Evolutionary conservation across 345 rosid species (phyloP), one percentile per base, ranked within the genome.

Genomic region (Jatropha curcas): DNA sequence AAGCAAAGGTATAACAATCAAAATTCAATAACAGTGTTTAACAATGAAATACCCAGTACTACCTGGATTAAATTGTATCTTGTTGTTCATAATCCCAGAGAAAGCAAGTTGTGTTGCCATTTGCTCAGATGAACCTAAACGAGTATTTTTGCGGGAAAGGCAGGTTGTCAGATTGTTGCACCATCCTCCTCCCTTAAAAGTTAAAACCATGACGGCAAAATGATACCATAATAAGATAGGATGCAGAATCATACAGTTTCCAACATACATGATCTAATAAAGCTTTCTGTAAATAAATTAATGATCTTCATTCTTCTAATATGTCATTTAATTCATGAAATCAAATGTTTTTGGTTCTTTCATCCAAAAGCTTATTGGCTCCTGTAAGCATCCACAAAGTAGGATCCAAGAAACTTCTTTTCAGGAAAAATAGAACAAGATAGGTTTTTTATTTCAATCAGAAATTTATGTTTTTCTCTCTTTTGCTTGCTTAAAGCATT

Each of bases 131-230:
- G 99, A 92, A 74, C 98, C 99, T 77, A 91, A 78, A 62, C 79
- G 88, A 5, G 90, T 95, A 20, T 78, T 75, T 74, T 85, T 91
- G 37, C 99, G 86, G 28, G 28, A 72, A 25, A 88, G 80, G 72
- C 99, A 95, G 55, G 76, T 80, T 30, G 90, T 85, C 4, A 80
- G 82, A 65, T 89, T 87, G 74, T 90, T 88, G 81, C 99, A 95
- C 98, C 99, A 95, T 68, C 97, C 96, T 74, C 98, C 98, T 81
- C 98, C 98, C 98, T 35, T 64, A 69, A 41, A 35, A 37, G 97
- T 35, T 64, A 69, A 41, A 35, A 37, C 61, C 37, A 35, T 16
- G 13, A 50, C 12, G 41, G 10, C 31, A 61, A 48, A 48, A 19
- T n/a, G 65, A 70, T 17, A 27, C 41, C 19, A 39, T 9, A 51